Percentiles rank a stretch among this genome's conserved stretches.
phyloP scores from a whole-genome alignment of 2,329 filamentous ascomycete species.

The Penicillium sp. region DNA sequence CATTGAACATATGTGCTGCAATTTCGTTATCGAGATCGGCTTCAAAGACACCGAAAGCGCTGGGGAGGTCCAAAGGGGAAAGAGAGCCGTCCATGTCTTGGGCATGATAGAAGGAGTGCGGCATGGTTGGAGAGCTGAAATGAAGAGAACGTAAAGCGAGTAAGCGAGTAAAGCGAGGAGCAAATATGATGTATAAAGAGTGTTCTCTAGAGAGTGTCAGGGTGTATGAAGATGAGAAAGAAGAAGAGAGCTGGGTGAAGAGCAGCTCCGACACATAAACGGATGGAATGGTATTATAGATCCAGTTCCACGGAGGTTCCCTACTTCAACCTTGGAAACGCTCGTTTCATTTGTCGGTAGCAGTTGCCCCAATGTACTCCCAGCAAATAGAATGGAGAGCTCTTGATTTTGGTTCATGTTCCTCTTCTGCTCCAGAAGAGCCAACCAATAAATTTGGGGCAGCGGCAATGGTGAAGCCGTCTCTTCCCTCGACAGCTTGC shows the following conservation, averaged over 20 bases:
- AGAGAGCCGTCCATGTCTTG: neutral
- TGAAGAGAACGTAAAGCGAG: neutral
- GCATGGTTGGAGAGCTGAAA: neutral
- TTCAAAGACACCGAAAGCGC: neutral
- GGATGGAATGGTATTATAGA: neutral
- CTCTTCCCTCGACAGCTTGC: slow-evolving; percentile 38
- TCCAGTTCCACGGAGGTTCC: neutral
- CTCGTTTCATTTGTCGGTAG: slow-evolving; percentile 12
- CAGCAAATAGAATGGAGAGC: slow-evolving; percentile 34
- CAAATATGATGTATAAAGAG: neutral
- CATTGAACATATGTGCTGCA: neutral
- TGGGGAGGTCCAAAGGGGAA: neutral
- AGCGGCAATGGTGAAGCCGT: slow-evolving; percentile 38
- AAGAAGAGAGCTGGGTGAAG: neutral
- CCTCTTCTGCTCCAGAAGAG: slow-evolving; percentile 3
- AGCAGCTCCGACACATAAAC: neutral
- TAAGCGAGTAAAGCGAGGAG: neutral
- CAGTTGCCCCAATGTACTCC: slow-evolving; percentile 38
- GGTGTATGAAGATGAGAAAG: neutral
- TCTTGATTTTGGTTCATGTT: neutral
- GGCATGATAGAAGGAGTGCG: neutral
- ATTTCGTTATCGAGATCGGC: neutral
- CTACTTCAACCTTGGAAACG: neutral
- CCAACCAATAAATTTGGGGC: slow-evolving; percentile 13
- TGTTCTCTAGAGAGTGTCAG: neutral